Evolutionary conservation across 1,139 yeast genomes (phyloP).

Genomic region (Candida albicans): DNA sequence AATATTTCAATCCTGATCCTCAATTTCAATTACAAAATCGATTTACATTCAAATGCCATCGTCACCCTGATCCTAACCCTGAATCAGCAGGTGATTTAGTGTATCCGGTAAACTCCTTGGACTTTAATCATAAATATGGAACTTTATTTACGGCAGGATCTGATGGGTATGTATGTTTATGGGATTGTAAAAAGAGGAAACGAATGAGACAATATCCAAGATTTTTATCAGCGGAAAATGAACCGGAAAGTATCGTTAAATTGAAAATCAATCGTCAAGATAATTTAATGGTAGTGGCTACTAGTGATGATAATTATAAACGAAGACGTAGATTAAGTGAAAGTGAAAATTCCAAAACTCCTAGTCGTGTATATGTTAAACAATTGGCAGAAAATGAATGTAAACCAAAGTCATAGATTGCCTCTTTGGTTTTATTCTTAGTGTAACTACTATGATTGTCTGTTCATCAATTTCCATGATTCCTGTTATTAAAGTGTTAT

Average conservation of each 20-base stretch:
- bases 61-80: conserved; percentile 40
- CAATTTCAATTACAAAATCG: conserved; percentile 44
- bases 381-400: conserved; percentile 8
- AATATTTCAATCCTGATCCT: conserved; percentile 58
- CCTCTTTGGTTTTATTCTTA: no score
- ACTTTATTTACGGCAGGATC: conserved; percentile 77
- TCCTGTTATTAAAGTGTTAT: no score
- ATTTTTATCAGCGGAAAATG: conserved; percentile 24
- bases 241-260: conserved; percentile 44
- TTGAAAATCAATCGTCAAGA: conserved; percentile 40
- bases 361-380: conserved; percentile 15
- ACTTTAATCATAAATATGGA: conserved; percentile 47
- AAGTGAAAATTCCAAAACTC: conserved; percentile 12
- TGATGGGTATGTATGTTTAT: conserved; percentile 71
- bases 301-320: conserved; percentile 60
- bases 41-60: conserved; percentile 86
- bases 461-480: no score
- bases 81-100: conserved; percentile 55
- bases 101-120: conserved; percentile 72
- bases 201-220: conserved; percentile 59
- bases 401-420: conserved; percentile 6
- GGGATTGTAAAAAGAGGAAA: conserved; percentile 71
- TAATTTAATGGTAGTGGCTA: conserved; percentile 54
- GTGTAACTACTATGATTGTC: no score
- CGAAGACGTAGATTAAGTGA: conserved; percentile 19